Base-by-base conservation (phyloP, 2,329 filamentous ascomycete species). In the Stachybotrys chartarum region DNA sequence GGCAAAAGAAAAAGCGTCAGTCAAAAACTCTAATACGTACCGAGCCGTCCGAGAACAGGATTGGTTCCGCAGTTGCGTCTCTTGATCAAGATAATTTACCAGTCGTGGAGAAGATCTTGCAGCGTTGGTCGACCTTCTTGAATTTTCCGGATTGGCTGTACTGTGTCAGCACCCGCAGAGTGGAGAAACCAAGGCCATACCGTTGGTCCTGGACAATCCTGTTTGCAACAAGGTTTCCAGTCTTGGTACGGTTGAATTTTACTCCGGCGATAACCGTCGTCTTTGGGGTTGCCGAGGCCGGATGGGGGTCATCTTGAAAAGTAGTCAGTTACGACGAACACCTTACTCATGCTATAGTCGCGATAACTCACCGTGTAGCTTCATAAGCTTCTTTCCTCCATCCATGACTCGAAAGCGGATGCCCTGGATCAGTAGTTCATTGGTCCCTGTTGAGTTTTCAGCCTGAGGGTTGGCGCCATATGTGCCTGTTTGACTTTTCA, bases 171-270 rank as follows among this genome's bases (percentile, higher is more conserved):
- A 61, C 62, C 51, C 66, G 64, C 57, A 56, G 55, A 56, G 30
- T 52, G 51, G 7, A 24, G 44, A 57, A 50, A 53, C 57, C 61
- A 55, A 56, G 32, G 52, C 79, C 85, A 73, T 83, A 93, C 89
- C 83, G 86, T 70, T 90, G 87, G 59, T 85, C 85, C 68, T 86
- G 85, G 57, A 93, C 81, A 55, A 91, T 79, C 59, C 88, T 85
- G 64, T 88, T 81, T 55, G 90, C 87, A 66, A 92, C 87, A 30
- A 96, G 81, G 63, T 96, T 96, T 58, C 91, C 91, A 63, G 87
- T 88, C 69, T 93, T 95, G 71, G 90, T 96, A 61, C 91, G 83
- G 64, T 90, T 81, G 68, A 96, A 96, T 60, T 82, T 85, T 64
- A 96, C 88, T 47, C 90, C 90, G 53, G 87, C 89, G 58, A 96